A percentile compares a stretch with the other conserved stretches of the same genome.
Evolutionary conservation across 371 early-diverging fungal species (phyloP).

Genomic region (Agmasoma carcini): DNA sequence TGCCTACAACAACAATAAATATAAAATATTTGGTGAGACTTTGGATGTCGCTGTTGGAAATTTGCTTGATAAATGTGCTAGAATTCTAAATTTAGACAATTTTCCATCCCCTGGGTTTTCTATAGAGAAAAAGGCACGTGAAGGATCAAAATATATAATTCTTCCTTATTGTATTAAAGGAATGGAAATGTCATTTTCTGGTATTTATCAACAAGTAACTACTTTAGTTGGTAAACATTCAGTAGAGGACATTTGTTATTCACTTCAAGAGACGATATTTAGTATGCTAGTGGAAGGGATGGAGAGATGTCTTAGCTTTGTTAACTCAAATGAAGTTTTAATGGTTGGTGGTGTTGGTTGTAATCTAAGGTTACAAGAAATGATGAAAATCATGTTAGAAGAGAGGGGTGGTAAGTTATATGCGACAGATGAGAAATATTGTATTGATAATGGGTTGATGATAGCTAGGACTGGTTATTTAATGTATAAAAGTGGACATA

Average conservation of each 20-base stretch:
- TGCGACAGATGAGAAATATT: conserved; percentile 88
- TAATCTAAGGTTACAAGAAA: conserved; percentile 71
- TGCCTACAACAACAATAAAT: conserved; percentile 64
- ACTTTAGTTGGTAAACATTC: conserved; percentile 55
- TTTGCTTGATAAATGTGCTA: conserved; percentile 88
- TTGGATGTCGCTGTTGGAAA: conserved; percentile 97
- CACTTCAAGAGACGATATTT: conserved; percentile 91
- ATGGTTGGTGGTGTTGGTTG: conserved; percentile 98
- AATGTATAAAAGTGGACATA: conserved; percentile 50
- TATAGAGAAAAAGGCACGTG: conserved; percentile 79
- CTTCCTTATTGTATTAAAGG: conserved; percentile 95
- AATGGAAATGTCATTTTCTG: conserved; percentile 98
- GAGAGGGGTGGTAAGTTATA: conserved; percentile 74
- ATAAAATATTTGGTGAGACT: conserved; percentile 95
- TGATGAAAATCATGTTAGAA: conserved; percentile 85
- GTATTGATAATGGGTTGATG: conserved; percentile 98
- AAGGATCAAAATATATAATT: conserved; percentile 68
- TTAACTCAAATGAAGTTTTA: conserved; percentile 73
- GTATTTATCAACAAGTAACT: conserved; percentile 75
- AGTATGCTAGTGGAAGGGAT: conserved; percentile 94
- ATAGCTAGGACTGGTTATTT: conserved; percentile 84
- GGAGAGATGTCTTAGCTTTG: conserved; percentile 98
- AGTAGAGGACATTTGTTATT: conserved; percentile 79
- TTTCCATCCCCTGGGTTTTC: conserved; percentile 93
- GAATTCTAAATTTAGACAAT: conserved; percentile 75